Evolutionary conservation across 768 basidiomycete genomes (phyloP).

Genomic region (Mycena rosella): DNA sequence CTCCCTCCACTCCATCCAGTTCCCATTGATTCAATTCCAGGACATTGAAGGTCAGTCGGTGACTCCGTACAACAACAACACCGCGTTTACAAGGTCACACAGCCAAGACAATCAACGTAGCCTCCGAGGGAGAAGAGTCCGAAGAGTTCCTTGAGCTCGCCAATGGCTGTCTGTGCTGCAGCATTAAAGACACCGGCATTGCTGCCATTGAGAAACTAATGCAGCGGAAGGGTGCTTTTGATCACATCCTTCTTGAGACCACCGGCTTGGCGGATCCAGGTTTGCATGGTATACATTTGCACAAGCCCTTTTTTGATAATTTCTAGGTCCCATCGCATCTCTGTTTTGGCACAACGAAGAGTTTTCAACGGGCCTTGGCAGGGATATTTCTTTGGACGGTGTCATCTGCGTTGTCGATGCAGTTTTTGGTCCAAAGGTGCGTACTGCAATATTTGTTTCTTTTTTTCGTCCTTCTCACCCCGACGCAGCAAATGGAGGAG

Average conservation of each 20-base stretch:
- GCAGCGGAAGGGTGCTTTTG: constrained; percentile 88
- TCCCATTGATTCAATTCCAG: constrained; percentile 53
- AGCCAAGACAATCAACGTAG: constrained; percentile 91
- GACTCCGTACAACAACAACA: neutral
- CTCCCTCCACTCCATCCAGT: constrained; percentile 14
- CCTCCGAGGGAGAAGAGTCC: constrained; percentile 75
- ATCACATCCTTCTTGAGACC: constrained; percentile 95
- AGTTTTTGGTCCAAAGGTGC: constrained; percentile 73
- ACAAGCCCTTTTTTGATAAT: neutral
- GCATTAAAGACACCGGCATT: constrained; percentile 93
- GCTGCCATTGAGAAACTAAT: constrained; percentile 96
- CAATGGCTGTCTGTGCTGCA: constrained; percentile 98
- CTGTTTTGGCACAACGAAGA: constrained; percentile 93
- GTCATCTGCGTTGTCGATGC: constrained; percentile 95
- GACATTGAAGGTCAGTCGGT: constrained; percentile 87
- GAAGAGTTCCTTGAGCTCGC: constrained; percentile 94
- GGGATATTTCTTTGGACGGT: constrained; percentile 84
- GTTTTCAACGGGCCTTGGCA: constrained; percentile 74
- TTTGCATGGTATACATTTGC: constrained; percentile 13
- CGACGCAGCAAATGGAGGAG: constrained; percentile 85
- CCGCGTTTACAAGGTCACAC: constrained; percentile 23
- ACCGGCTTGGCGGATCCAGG: constrained; percentile 97
- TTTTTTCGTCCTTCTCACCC: constrained; percentile 20
- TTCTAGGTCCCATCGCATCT: constrained; percentile 83
- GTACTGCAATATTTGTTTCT: neutral